Evolutionary conservation across 169 alveolate genomes (phyloP).

Genomic region (Cryptosporidium tyzzeri): DNA sequence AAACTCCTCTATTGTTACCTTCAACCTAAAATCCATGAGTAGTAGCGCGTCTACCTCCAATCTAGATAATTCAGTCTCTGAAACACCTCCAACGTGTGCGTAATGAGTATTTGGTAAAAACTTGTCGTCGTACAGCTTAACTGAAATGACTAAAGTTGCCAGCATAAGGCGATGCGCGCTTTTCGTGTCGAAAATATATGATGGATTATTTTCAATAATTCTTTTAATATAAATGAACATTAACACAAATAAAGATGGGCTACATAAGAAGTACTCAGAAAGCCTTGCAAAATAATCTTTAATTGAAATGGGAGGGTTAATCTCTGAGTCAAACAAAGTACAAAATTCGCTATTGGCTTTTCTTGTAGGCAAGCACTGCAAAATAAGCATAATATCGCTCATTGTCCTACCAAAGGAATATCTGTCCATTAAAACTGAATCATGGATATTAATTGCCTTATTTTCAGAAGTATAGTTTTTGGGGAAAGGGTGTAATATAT

Average conservation of each 20-base stretch:
- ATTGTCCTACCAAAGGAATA: constrained; percentile 9
- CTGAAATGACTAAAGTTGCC: constrained; percentile 33
- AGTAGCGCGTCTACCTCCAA: constrained; percentile 31
- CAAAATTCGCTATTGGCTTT: neutral
- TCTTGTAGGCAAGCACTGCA: constrained; percentile 4
- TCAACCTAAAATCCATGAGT: constrained; percentile 33
- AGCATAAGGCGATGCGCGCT: constrained; percentile 59
- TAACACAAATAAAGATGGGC: constrained; percentile 58
- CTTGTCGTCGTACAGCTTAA: constrained; percentile 62
- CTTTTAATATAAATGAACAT: constrained; percentile 62
- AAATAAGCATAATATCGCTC: constrained; percentile 14
- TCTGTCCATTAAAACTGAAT: constrained; percentile 43
- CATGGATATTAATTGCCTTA: constrained; percentile 8
- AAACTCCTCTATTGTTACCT: constrained; percentile 51
- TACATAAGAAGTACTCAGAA: constrained; percentile 39
- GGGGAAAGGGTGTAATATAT: neutral
- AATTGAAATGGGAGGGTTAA: constrained; percentile 9
- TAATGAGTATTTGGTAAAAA: constrained; percentile 32
- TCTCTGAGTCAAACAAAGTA: constrained; percentile 26
- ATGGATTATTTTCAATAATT: constrained; percentile 45
- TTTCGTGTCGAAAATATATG: constrained; percentile 36
- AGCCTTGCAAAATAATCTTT: constrained; percentile 47
- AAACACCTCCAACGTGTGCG: constrained; percentile 65
- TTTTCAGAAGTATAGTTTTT: neutral
- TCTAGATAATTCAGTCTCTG: constrained; percentile 39